A percentile compares a stretch with the other conserved stretches of the same genome.
Conservation (phyloP, 257 asterid species). For the Gentiana dahurica region DNA sequence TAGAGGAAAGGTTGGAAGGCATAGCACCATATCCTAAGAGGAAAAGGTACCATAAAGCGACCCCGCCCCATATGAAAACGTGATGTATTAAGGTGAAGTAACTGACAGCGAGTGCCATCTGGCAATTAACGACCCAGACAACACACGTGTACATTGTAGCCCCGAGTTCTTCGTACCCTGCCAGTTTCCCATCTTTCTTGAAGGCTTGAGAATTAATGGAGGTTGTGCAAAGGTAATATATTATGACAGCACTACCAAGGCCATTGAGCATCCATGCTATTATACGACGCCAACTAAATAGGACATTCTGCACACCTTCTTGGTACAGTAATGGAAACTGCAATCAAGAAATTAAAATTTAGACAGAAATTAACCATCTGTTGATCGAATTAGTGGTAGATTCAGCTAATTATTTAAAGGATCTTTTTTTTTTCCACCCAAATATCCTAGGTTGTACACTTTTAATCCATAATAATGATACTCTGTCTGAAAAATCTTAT, state of each 20-base stretch:
- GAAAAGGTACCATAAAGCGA: constrained; percentile 75
- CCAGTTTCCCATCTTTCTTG: constrained; percentile 48
- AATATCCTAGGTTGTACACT: neutral
- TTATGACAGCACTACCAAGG: constrained; percentile 44
- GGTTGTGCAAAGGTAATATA: constrained; percentile 61
- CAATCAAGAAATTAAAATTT: neutral
- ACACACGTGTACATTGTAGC: constrained; percentile 78
- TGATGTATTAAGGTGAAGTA: constrained; percentile 88
- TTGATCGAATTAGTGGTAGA: too few relatives aligned
- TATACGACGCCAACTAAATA: constrained; percentile 90
- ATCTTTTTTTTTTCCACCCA: too few relatives aligned
- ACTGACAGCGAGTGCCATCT: constrained; percentile 71
- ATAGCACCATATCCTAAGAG: constrained; percentile 64
- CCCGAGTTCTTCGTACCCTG: constrained; percentile 51
- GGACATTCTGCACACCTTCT: constrained; percentile 87
- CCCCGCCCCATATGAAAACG: constrained; percentile 84
- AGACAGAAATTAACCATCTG: too few relatives aligned
- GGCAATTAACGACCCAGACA: constrained; percentile 90
- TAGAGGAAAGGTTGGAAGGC: constrained; percentile 31
- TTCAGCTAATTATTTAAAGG: too few relatives aligned
- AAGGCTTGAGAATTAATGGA: constrained; percentile 56
- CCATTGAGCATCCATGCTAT: constrained; percentile 95
- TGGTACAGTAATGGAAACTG: constrained; percentile 94
- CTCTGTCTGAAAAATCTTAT: too few relatives aligned
- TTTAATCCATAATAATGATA: neutral